A percentile compares a stretch with the other conserved stretches of the same genome.
These are phyloP conservation scores for Arctostaphylos glauca DNA, from an alignment of 148 eudicot genomes.

Conservation along the genomic window DNA sequence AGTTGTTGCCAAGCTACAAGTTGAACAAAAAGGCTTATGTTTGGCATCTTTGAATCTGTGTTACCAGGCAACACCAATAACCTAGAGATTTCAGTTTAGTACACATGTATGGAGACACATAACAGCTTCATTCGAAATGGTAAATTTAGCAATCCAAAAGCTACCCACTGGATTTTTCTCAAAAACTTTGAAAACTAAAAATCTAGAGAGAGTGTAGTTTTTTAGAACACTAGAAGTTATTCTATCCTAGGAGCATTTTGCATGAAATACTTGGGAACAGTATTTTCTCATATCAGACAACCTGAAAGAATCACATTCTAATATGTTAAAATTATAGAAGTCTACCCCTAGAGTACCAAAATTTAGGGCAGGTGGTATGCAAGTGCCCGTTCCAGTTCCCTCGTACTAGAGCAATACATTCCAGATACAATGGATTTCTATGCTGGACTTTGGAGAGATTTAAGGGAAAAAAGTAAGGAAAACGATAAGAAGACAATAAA, in stretches of 20 bases:
- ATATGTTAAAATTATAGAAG: neutral
- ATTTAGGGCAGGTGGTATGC: neutral
- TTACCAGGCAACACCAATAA: neutral
- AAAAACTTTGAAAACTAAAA: neutral
- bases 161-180: neutral
- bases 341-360: neutral
- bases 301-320: neutral
- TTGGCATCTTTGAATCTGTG: neutral
- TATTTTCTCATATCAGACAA: neutral
- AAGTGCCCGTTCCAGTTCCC: neutral
- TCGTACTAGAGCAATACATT: neutral
- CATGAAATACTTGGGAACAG: neutral
- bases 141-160: neutral
- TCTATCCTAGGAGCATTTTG: neutral
- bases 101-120: neutral
- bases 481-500: neutral
- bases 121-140: neutral
- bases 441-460: neutral
- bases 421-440: neutral
- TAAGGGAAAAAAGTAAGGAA: neutral
- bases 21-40: slow-evolving; percentile 12
- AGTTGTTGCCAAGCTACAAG: slow-evolving; percentile 69
- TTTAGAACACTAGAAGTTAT: neutral
- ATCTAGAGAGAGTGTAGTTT: neutral
- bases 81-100: neutral